Base-by-base conservation (phyloP, 2,329 filamentous ascomycete species). In the Aspergillus eucalypticola region DNA sequence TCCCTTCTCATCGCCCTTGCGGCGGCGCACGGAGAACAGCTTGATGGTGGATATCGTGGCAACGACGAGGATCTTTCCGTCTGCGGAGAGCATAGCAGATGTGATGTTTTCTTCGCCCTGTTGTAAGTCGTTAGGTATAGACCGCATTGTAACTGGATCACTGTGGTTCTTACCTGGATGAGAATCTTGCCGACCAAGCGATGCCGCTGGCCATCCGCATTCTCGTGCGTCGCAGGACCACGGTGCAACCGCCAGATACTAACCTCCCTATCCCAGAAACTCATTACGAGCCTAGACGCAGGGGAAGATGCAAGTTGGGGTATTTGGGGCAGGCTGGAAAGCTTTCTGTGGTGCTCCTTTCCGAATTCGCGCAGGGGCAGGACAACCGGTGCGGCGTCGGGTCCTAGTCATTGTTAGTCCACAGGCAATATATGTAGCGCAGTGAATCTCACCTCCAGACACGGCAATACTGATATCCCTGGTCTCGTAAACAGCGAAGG, bases 211-310 rank as follows among this genome's bases (percentile, higher is more conserved):
- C 69, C 71, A 46, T 76, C 74, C 2, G 76, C 71, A 29, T 75
- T 72, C 51, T 84, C 80, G 17, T 75, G 69, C 49, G 83, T 73
- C 83, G 86, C 62, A 81, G 73, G 61, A 69, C 72, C 67, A 73
- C 78, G 67, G 35, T 74, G 72, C 21, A 90, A 78, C 42, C 82
- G 85, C 92, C 93, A 99, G 62, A 99, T 85, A 67, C 90, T 88
- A 52, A 98, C 82, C 73, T 96, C 90, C 58, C 90, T 85, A 65
- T 94, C 91, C 92, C 93, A 98, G 90, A 92, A 98, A 74, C 91
- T 91, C 70, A 95, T 86, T 25, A 99, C 79, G 21, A 97, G 80
- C 52, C 95, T 86, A 46, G 88, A 88, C 44, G 84, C 84, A 1
- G 88, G 81, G 3, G 93, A 90, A 66, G 91, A 93, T 38, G 86